Evolutionary conservation across 768 basidiomycete species (phyloP).

Genomic region (Rhizopogon sp.): DNA sequence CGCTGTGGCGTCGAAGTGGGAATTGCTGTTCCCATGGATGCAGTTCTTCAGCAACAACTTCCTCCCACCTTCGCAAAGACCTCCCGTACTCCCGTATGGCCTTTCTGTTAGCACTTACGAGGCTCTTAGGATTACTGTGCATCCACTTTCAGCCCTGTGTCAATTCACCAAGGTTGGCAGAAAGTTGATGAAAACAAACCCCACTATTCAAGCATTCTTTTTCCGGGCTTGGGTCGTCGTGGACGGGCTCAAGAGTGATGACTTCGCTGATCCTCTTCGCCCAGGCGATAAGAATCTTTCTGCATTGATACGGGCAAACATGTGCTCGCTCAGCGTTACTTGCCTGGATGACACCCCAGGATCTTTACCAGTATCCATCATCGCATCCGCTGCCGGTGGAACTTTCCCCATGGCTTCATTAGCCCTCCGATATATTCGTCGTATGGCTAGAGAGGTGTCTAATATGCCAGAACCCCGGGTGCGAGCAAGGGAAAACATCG

Average conservation of each 20-base stretch:
- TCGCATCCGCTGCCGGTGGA: constrained; percentile 1
- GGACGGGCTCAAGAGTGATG: background rate
- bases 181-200: background rate
- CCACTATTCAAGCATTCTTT: constrained; percentile 1
- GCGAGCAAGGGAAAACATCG: background rate
- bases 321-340: constrained; percentile 1
- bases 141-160: constrained; percentile 1
- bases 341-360: background rate
- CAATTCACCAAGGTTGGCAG: background rate
- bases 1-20: constrained; percentile 4
- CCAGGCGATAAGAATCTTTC: background rate
- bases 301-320: constrained; percentile 1
- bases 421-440: constrained; percentile 4
- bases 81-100: background rate
- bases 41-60: constrained; percentile 2
- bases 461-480: background rate
- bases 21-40: constrained; percentile 3
- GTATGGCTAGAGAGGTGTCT: constrained; percentile 1
- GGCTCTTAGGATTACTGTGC: background rate
- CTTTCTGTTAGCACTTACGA: constrained; percentile 2
- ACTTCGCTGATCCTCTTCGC: background rate
- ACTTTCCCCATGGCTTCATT: constrained; percentile 1
- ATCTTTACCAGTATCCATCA: background rate
- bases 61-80: background rate
- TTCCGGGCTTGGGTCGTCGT: constrained; percentile 1